These are phyloP conservation scores for Sporothrix phasma DNA, from an alignment of 2,329 filamentous ascomycete species.

Conservation along the genomic window DNA sequence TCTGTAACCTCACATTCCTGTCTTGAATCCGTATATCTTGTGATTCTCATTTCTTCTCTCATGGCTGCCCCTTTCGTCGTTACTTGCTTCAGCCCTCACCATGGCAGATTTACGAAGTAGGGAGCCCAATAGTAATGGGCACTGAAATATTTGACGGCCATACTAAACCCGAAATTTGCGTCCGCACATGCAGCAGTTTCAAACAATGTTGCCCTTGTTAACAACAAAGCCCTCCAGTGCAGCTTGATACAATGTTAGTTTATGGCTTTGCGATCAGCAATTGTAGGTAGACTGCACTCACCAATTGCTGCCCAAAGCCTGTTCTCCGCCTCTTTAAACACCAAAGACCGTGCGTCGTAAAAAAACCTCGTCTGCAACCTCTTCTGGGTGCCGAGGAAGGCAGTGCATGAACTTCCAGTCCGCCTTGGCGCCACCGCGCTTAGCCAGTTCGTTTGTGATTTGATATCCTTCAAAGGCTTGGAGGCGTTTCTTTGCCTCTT, in stretches of 20 bases:
- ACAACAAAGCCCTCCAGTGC: conserved; percentile 82
- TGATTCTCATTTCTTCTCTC: no score
- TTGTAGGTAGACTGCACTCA: conserved; percentile 31
- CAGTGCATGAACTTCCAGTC: conserved; percentile 99
- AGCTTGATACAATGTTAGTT: conserved; percentile 33
- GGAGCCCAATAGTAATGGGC: no score
- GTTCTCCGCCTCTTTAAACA: conserved; percentile 93
- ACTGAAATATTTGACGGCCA: no score
- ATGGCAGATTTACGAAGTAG: no score
- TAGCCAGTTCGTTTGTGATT: conserved; percentile 76
- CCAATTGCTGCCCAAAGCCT: conserved; percentile 80
- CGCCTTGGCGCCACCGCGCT: conserved; percentile 73
- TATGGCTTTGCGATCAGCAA: background rate
- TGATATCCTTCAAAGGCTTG: conserved; percentile 84
- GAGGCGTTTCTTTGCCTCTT: conserved; percentile 65
- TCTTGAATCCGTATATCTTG: no score
- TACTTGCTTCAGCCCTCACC: no score
- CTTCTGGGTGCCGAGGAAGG: conserved; percentile 80
- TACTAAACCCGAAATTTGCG: background rate
- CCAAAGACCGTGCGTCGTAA: conserved; percentile 73
- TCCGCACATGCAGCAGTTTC: conserved; percentile 3
- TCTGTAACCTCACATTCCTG: no score
- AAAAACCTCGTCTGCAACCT: conserved; percentile 94
- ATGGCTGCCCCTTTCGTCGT: no score
- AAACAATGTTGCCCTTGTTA: conserved; percentile 72